Evolutionary conservation across 2,329 filamentous ascomycete genomes (phyloP), one percentile per base, ranked within the genome.

Genomic region (Aspergillus brunneoviolaceus): DNA sequence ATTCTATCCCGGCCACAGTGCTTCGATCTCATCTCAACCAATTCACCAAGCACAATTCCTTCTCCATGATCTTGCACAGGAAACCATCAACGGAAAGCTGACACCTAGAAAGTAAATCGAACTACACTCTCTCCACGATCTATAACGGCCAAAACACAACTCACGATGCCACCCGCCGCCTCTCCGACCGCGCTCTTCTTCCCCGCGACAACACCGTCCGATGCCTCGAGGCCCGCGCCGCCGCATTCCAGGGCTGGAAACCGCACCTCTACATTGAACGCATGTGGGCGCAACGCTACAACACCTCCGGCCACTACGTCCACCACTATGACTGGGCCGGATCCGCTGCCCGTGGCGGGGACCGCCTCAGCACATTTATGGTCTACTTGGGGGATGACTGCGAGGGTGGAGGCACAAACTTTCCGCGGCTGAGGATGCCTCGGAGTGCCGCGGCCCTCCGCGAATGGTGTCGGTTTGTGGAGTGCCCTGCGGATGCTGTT

Each of bases 321-420:
- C 79, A 85, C 61, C 85, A 87, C 65, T 87, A 82, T 68, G 85
- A 88, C 71, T 87, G 84, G 84, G 75, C 73, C 48, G 79, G 78
- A 5, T 74, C 76, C 0, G 69, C 69, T 23, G 72, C 63, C 54
- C 71, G 67, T 2, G 73, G 71, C 54, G 77, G 71, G 4, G 79
- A 78, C 39, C 75, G 85, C 0, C 72, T 84, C 5, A 85, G 80
- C 58, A 85, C 80, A 2, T 87, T 87, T 66, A 87, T 87, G 84
- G 85, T 87, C 1, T 88, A 87, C 67, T 70, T 87, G 0, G 72
- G 76, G 9, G 80, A 73, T 6, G 74, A 82, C 51, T 84, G 83
- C 62, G 76, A 76, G 16, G 85, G 85, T 1, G 85, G 85, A 1
- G 85, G 85, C 3, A 88, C 85, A 23, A 81, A 86, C 65, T 88